phyloP scores from a whole-genome alignment of 176 grass and related monocot genomes.

The Rhynchospora tenuis region DNA sequence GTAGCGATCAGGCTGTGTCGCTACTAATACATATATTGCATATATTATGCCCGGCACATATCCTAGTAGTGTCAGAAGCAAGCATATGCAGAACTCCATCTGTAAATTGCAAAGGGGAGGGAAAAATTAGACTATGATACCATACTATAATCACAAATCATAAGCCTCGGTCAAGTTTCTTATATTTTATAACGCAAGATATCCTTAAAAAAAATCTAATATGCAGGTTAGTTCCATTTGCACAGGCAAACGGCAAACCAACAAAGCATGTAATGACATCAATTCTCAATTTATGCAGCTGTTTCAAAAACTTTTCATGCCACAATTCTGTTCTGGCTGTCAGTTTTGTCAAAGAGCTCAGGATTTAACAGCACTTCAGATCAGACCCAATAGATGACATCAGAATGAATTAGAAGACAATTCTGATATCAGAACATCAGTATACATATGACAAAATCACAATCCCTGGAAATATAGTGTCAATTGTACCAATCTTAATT shows the following conservation, averaged over 20 bases:
- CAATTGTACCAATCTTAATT: background rate
- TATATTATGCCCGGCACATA: constrained; percentile 24
- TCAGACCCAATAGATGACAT: background rate
- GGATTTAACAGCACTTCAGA: background rate
- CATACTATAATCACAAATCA: background rate
- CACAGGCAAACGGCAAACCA: background rate
- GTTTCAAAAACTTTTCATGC: background rate
- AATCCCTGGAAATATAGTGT: background rate
- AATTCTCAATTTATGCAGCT: background rate
- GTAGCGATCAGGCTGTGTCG: background rate
- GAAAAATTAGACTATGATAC: background rate
- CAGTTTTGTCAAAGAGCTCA: background rate
- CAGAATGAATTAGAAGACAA: background rate
- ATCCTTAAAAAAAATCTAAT: background rate
- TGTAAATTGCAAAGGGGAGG: constrained; percentile 1
- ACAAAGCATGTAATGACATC: background rate
- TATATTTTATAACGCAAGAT: background rate
- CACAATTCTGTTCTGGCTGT: background rate
- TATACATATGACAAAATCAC: background rate
- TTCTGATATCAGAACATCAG: background rate
- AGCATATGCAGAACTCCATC: constrained; percentile 27
- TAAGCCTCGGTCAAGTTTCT: background rate
- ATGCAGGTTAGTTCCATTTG: background rate
- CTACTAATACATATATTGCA: constrained; percentile 20
- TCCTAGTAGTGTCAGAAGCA: constrained; percentile 24